Evolutionary conservation across 139 green algal species (phyloP).

Genomic region (Coelastrella sp.): DNA sequence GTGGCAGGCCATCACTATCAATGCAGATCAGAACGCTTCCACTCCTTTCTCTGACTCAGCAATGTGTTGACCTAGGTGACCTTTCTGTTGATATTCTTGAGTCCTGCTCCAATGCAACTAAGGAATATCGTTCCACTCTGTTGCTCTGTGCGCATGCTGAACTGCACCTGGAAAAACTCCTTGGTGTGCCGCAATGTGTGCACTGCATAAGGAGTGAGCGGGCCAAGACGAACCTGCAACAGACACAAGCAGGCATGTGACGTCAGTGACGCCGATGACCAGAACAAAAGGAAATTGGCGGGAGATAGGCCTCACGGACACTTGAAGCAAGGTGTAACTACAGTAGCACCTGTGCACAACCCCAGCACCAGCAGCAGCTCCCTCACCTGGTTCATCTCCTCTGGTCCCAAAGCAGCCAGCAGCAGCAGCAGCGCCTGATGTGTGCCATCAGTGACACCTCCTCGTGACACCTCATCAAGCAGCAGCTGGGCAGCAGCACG

Average conservation of each 20-base stretch:
- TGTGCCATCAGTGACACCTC: constrained; percentile 89
- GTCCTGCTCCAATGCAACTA: constrained; percentile 89
- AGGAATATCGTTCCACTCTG: constrained; percentile 92
- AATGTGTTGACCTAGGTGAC: constrained; percentile 65
- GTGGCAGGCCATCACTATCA: too few species aligned
- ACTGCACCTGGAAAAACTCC: constrained; percentile 94
- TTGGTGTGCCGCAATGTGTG: constrained; percentile 86
- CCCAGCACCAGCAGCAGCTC: too few species aligned
- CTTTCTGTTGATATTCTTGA: constrained; percentile 87
- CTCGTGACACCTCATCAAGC: constrained; percentile 90
- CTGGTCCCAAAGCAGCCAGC: constrained; percentile 89
- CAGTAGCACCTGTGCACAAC: too few species aligned
- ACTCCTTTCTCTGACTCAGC: too few species aligned
- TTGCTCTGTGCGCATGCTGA: constrained; percentile 87
- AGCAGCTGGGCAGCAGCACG: constrained; percentile 77
- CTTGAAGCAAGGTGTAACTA: too few species aligned
- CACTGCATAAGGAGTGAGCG: constrained; percentile 90
- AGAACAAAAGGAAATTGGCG: too few species aligned
- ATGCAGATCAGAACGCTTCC: too few species aligned
- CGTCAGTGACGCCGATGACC: too few species aligned
- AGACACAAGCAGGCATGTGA: not conserved
- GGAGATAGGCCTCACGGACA: too few species aligned
- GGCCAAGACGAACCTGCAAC: constrained; percentile 81
- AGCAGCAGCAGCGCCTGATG: constrained; percentile 85
- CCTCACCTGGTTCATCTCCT: constrained; percentile 83